Percentiles rank a stretch among this genome's conserved stretches.
These are phyloP conservation scores for Venturia nashicola DNA, from an alignment of 2,329 filamentous ascomycete species.

Conservation along the genomic window DNA sequence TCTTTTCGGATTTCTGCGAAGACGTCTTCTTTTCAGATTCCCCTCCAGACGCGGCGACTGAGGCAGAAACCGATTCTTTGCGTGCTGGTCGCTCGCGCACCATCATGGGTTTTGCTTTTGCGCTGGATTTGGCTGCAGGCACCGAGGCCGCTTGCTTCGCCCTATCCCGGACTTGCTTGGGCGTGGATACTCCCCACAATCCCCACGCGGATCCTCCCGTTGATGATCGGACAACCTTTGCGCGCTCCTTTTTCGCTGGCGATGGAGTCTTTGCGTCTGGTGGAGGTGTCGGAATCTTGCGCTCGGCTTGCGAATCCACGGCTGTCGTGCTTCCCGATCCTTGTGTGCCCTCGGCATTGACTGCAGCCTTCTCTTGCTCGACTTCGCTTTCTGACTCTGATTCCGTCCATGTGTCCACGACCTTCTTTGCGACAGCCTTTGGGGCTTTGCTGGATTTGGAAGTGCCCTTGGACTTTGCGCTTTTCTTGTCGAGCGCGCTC, in stretches of 20 bases:
- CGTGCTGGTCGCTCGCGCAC: conserved; percentile 8
- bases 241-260: conserved; percentile 11
- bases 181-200: conserved; percentile 9
- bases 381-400: conserved; percentile 4
- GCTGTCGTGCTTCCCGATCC: conserved; percentile 12
- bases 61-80: conserved; percentile 1
- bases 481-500: conserved; percentile 4
- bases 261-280: conserved; percentile 6
- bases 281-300: conserved; percentile 12
- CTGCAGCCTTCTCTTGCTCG: conserved; percentile 9
- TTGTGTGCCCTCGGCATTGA: conserved; percentile 8
- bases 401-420: background rate
- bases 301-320: conserved; percentile 9
- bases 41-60: conserved; percentile 1
- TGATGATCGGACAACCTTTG: conserved; percentile 10
- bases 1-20: background rate
- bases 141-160: conserved; percentile 6
- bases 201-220: conserved; percentile 8
- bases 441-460: conserved; percentile 5
- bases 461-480: conserved; percentile 4
- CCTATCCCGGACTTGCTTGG: background rate
- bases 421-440: conserved; percentile 4
- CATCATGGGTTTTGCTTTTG: conserved; percentile 1
- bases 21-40: conserved; percentile 8
- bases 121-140: background rate